Evolutionary conservation across 1,284 basidiomycete genomes (phyloP).

Genomic region (Microbotryomycetes sp.): DNA sequence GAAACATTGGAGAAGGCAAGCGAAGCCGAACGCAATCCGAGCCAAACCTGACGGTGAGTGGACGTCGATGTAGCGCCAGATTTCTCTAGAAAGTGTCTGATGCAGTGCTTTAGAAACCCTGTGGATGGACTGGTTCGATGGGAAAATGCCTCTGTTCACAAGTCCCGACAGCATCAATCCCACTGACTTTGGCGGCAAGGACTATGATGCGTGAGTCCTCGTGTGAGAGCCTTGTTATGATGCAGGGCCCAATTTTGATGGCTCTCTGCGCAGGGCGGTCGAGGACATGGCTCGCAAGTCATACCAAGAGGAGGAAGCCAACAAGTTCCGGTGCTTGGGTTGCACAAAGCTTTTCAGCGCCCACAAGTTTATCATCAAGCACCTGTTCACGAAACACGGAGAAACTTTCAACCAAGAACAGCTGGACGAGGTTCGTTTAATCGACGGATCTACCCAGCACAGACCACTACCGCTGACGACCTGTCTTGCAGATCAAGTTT

Average conservation of each 20-base stretch:
- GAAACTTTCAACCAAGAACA: constrained; percentile 32
- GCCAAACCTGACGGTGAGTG: not conserved
- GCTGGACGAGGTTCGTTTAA: constrained; percentile 24
- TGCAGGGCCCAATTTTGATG: no score
- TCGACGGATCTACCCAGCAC: constrained; percentile 1
- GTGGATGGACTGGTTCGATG: constrained; percentile 79
- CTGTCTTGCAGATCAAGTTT: constrained; percentile 59
- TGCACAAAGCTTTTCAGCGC: constrained; percentile 95
- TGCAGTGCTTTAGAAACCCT: constrained; percentile 72
- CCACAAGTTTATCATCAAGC: constrained; percentile 85
- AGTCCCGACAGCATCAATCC: constrained; percentile 71
- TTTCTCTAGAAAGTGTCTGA: constrained; percentile 12
- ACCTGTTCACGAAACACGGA: constrained; percentile 39
- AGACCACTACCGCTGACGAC: not conserved
- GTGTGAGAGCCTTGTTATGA: no score
- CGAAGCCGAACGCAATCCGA: constrained; percentile 5
- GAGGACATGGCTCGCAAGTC: not conserved
- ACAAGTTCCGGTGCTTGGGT: constrained; percentile 88
- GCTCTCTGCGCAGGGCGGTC: not conserved
- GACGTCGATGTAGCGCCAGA: not conserved
- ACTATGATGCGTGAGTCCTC: constrained; percentile 70
- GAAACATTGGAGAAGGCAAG: constrained; percentile 61
- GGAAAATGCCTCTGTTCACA: constrained; percentile 69
- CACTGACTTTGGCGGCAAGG: constrained; percentile 77
- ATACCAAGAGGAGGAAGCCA: constrained; percentile 84